A percentile compares a stretch with the other conserved stretches of the same genome.
Conservation (phyloP, 1,284 basidiomycete genomes). For the Trametes polyzona region DNA sequence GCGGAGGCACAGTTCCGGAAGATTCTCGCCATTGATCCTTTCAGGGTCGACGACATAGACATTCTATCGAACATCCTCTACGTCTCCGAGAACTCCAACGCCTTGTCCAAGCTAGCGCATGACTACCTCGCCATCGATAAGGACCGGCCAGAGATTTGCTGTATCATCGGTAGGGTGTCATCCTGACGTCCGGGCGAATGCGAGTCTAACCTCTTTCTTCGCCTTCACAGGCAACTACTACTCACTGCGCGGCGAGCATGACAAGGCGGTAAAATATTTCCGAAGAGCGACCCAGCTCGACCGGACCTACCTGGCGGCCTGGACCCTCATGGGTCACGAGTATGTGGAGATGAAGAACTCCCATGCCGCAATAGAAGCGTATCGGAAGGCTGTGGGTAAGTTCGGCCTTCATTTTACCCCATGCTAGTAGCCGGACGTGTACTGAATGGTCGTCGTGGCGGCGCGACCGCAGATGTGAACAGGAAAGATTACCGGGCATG, state of each 20-base stretch:
- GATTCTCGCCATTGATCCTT: conserved; percentile 83
- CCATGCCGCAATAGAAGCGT: conserved; percentile 97
- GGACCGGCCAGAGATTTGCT: conserved; percentile 93
- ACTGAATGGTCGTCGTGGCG: conserved; percentile 17
- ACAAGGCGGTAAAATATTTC: conserved; percentile 96
- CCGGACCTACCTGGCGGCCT: conserved; percentile 92
- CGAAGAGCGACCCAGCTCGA: conserved; percentile 93
- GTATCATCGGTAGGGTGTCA: conserved; percentile 80
- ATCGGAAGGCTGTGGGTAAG: conserved; percentile 92
- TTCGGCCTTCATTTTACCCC: conserved; percentile 10
- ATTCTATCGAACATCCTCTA: conserved; percentile 98
- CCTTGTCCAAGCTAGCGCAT: conserved; percentile 91
- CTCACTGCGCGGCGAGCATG: conserved; percentile 90
- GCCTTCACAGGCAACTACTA: conserved; percentile 86
- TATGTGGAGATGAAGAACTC: conserved; percentile 99
- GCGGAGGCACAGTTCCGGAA: conserved; percentile 85
- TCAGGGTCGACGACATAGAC: conserved; percentile 93
- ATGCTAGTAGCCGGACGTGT: not conserved
- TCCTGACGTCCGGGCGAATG: not conserved
- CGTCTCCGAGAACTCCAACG: conserved; percentile 87
- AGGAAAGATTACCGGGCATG: conserved; percentile 97
- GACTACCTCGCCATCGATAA: conserved; percentile 88
- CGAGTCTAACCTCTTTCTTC: not conserved
- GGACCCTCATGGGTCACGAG: conserved; percentile 99
- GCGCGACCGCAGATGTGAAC: conserved; percentile 72